Conservation (phyloP, 257 asterid species). For the Jaltomata sinuosa region DNA sequence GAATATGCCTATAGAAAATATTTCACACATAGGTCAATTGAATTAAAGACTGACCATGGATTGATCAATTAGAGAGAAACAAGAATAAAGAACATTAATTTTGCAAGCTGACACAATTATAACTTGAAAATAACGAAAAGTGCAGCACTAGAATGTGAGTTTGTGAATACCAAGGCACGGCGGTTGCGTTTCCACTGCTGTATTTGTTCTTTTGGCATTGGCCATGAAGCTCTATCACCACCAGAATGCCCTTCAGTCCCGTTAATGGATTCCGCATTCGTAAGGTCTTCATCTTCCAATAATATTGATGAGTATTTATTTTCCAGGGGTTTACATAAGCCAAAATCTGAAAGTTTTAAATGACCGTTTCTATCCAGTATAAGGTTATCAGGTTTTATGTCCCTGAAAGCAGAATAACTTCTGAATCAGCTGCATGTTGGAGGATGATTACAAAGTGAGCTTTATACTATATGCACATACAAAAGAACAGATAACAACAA, state of each 20-base stretch:
- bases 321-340: conserved; percentile 51
- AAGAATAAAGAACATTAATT: background rate
- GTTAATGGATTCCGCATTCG: conserved; percentile 34
- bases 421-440: conserved; percentile 17
- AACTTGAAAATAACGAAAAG: background rate
- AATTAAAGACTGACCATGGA: background rate
- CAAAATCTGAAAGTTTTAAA: conserved; percentile 89
- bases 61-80: background rate
- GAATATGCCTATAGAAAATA: conserved; percentile 69
- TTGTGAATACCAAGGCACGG: conserved; percentile 67
- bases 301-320: conserved; percentile 65
- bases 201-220: conserved; percentile 92
- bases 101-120: background rate
- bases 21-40: background rate
- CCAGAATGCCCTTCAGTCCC: conserved; percentile 29
- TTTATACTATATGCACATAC: background rate
- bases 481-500: background rate
- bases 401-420: conserved; percentile 41
- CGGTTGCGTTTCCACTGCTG: conserved; percentile 94
- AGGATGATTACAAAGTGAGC: conserved; percentile 22
- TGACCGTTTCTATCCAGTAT: conserved; percentile 91
- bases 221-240: conserved; percentile 59
- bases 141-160: background rate
- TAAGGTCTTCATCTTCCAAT: conserved; percentile 70
- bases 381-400: conserved; percentile 92